Evolutionary conservation across 139 green algal genomes (phyloP).

Genomic region (Limnomonas spitsbergensis): DNA sequence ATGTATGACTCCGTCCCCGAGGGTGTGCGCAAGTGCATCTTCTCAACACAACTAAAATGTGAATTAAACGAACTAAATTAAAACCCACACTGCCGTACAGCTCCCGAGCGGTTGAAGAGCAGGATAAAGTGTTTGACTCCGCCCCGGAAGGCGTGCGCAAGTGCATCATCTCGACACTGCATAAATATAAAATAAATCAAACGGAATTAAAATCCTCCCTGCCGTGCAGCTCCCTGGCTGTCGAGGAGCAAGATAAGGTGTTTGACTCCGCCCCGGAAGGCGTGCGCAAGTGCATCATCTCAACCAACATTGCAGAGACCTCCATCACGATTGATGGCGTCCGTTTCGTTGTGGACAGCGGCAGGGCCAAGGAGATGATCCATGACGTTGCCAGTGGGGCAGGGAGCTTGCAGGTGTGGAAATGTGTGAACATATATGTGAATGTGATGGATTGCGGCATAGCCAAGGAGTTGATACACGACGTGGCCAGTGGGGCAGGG

Average conservation of each 20-base stretch:
- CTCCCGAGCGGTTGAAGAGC: conserved; percentile 30
- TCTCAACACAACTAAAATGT: too few species aligned
- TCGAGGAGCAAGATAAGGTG: conserved; percentile 44
- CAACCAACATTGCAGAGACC: conserved; percentile 88
- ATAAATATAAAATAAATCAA: too few species aligned
- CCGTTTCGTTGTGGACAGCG: conserved; percentile 44
- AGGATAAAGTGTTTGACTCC: conserved; percentile 46
- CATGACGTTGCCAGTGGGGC: conserved; percentile 30
- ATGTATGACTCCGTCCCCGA: too few species aligned
- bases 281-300: conserved; percentile 62
- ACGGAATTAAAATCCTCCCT: too few species aligned
- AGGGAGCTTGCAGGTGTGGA: conserved; percentile 42
- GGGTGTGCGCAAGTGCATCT: too few species aligned
- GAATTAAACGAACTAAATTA: too few species aligned
- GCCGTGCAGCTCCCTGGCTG: conserved; percentile 19
- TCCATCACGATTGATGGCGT: conserved; percentile 77
- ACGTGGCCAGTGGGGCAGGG: conserved; percentile 25
- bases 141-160: conserved; percentile 44
- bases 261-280: conserved; percentile 42
- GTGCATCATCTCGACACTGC: conserved; percentile 68
- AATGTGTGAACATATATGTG: neutral
- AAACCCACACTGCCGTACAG: too few species aligned
- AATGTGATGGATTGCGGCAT: neutral
- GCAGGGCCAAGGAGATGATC: conserved; percentile 47
- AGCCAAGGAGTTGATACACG: conserved; percentile 42